Evolutionary conservation across 352 stramenopile genomes (phyloP).

Genomic region (Globisporangium parvum): DNA sequence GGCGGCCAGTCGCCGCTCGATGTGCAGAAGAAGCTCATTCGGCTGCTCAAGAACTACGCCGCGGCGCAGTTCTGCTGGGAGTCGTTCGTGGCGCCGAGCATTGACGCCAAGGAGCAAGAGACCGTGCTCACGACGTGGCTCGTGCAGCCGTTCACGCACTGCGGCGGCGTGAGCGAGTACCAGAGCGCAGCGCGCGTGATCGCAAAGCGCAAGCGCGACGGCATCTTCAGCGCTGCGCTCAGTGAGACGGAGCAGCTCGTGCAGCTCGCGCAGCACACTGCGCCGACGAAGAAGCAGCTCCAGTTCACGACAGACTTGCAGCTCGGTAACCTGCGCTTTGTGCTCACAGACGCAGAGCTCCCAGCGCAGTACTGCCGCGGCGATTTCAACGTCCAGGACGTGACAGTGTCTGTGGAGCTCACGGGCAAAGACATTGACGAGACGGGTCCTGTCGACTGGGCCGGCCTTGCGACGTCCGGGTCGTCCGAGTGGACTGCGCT

Average conservation of each 20-base stretch:
- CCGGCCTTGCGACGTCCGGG: constrained; percentile 38
- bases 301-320: constrained; percentile 53
- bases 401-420: constrained; percentile 55
- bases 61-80: constrained; percentile 59
- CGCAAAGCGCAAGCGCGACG: constrained; percentile 56
- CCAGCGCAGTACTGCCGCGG: constrained; percentile 47
- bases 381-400: constrained; percentile 56
- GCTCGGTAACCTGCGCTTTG: constrained; percentile 55
- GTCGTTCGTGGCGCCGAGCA: constrained; percentile 37
- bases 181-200: constrained; percentile 56
- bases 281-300: constrained; percentile 49
- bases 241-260: constrained; percentile 50
- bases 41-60: constrained; percentile 65
- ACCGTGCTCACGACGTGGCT: constrained; percentile 43
- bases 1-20: constrained; percentile 38
- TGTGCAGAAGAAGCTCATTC: constrained; percentile 71
- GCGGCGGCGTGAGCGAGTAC: constrained; percentile 69
- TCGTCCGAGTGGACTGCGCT: constrained; percentile 54
- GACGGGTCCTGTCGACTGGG: constrained; percentile 43
- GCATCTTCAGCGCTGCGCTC: constrained; percentile 54
- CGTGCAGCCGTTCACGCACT: constrained; percentile 51
- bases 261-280: constrained; percentile 29
- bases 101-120: constrained; percentile 31
- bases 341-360: constrained; percentile 52
- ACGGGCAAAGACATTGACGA: constrained; percentile 49